phyloP scores from a whole-genome alignment of 108 stramenopile species.

The Cyclotella baltica region DNA sequence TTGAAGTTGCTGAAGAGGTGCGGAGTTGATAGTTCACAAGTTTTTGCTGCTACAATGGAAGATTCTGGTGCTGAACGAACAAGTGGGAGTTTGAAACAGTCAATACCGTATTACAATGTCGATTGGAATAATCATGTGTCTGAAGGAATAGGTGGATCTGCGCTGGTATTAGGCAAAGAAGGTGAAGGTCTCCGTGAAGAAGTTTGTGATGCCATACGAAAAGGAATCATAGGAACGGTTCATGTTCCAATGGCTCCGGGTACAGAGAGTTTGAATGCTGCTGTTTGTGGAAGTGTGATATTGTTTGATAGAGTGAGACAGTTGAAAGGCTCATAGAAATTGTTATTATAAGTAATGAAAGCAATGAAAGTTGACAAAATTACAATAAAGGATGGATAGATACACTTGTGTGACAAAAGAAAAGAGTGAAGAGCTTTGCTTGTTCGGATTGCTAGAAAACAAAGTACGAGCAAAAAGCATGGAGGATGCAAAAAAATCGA shows the following conservation, averaged over 20 bases:
- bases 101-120: constrained; percentile 61
- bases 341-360: too few species aligned
- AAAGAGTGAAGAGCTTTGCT: too few species aligned
- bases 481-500: too few species aligned
- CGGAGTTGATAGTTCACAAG: constrained; percentile 38
- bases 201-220: constrained; percentile 60
- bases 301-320: constrained; percentile 86
- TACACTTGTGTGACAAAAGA: too few species aligned
- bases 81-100: neutral
- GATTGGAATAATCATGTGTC: constrained; percentile 53
- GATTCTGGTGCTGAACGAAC: constrained; percentile 42
- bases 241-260: constrained; percentile 86
- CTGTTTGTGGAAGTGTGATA: constrained; percentile 85
- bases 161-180: constrained; percentile 85
- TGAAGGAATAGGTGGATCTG: constrained; percentile 41
- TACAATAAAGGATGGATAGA: too few species aligned
- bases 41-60: constrained; percentile 85
- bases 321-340: neutral
- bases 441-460: too few species aligned
- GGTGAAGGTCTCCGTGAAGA: constrained; percentile 70
- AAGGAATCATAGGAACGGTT: constrained; percentile 61
- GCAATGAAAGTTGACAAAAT: too few species aligned
- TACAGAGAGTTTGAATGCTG: constrained; percentile 89
- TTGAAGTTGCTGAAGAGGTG: constrained; percentile 45
- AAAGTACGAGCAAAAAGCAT: too few species aligned